Evolutionary conservation across 1,284 basidiomycete genomes (phyloP).

Genomic region (Cutaneotrichosporon mucoides): DNA sequence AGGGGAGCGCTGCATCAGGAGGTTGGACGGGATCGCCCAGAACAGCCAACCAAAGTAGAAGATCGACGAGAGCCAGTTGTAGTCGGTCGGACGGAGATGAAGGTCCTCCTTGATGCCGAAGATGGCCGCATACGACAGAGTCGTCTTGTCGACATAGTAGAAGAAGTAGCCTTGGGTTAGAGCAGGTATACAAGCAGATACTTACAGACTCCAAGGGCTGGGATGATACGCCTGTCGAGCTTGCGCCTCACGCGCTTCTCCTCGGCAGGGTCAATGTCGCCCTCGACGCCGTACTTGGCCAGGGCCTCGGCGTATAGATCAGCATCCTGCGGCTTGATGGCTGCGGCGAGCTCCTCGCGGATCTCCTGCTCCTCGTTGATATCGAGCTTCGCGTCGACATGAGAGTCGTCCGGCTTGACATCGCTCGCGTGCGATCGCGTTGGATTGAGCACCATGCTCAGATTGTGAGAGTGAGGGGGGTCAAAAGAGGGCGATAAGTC

Average conservation of each 20-base stretch:
- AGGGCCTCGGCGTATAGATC: slow-evolving; percentile 43
- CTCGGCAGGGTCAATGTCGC: slow-evolving; percentile 31
- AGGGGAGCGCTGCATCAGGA: slow-evolving; percentile 53
- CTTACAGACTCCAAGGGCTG: slow-evolving; percentile 34
- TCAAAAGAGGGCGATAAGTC: too few relatives aligned
- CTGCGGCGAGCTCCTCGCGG: background rate
- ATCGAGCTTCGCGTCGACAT: background rate
- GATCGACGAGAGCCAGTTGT: slow-evolving; percentile 47
- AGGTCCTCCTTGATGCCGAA: slow-evolving; percentile 45
- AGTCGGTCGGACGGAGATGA: slow-evolving; percentile 36
- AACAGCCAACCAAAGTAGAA: slow-evolving; percentile 55
- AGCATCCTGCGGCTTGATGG: slow-evolving; percentile 18
- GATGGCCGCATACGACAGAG: slow-evolving; percentile 44
- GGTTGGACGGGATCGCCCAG: slow-evolving; percentile 54
- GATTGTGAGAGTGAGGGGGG: too few relatives aligned
- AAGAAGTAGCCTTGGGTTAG: slow-evolving; percentile 29
- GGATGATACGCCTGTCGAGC: slow-evolving; percentile 38
- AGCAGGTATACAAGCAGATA: too few relatives aligned
- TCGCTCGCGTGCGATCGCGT: background rate
- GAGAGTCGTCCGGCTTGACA: too few relatives aligned
- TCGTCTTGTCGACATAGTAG: slow-evolving; percentile 47
- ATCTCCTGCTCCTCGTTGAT: background rate
- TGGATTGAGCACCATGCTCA: too few relatives aligned
- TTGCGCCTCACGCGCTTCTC: slow-evolving; percentile 43
- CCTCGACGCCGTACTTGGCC: slow-evolving; percentile 37